Evolutionary conservation across 2,329 filamentous ascomycete genomes (phyloP), one percentile per base, ranked within the genome.

Genomic region (Calycina marina): DNA sequence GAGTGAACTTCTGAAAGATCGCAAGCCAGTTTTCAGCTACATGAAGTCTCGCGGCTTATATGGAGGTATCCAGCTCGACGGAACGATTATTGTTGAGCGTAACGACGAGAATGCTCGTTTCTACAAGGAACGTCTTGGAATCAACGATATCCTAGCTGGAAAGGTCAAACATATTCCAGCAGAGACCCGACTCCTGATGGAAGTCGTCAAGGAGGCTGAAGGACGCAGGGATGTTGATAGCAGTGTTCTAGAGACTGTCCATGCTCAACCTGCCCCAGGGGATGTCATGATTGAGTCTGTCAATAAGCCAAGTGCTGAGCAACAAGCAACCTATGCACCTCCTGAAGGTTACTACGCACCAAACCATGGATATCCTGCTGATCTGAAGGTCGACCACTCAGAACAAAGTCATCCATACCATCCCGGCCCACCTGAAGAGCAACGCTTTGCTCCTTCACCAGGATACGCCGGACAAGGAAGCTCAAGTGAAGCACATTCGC

Each of bases 31-130:
- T 3, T 86, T 76, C 64, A 83, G 72, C 24, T 93, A 93, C 52
- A 72, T 93, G 58, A 93, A 93, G 59, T 84, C 77, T 32, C 72
- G 84, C 30, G 85, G 85, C 4, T 72, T 93, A 43, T 93, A 90
- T 49, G 84, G 81, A 2, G 84, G 84, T 12, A 68, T 92, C 1
- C 79, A 85, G 47, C 66, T 92, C 24, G 84, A 93, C 49, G 85
- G 85, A 14, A 92, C 84, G 0, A 69, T 92, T n/a, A 67, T 93
- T 32, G 77, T 86, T 12, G 81, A 90, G 56, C 70, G 85, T 25
- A 77, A 71, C 12, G 81, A 86, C 34, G 85, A 86, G 50, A 93
- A 93, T 49, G 77, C 82, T 26, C 69, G 69, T 4, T 93, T 93
- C 50, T 93, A 92, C 51, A 75, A 77, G 9, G 64, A 78, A 47